A percentile compares a stretch with the other conserved stretches of the same genome.
phyloP scores from a whole-genome alignment of 345 rosid species.

The Jatropha curcas region DNA sequence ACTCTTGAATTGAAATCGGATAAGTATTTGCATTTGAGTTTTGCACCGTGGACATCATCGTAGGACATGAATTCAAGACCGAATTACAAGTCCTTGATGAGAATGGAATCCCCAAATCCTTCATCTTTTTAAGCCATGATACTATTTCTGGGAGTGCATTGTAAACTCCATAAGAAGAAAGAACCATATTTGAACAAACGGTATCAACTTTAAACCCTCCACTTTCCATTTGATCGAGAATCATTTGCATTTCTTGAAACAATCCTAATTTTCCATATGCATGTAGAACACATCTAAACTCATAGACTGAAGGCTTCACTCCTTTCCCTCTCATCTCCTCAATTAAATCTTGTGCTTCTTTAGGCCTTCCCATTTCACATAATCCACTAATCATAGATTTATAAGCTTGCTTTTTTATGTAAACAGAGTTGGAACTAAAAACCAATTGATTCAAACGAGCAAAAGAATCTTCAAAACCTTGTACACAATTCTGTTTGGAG shows the following conservation, averaged over 20 bases:
- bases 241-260: constrained; percentile 63
- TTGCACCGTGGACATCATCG: constrained; percentile 37
- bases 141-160: constrained; percentile 53
- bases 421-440: constrained; percentile 48
- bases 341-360: constrained; percentile 55
- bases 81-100: constrained; percentile 74
- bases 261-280: constrained; percentile 71
- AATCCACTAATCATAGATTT: constrained; percentile 62
- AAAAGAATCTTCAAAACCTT: constrained; percentile 51
- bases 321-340: constrained; percentile 49
- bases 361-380: constrained; percentile 62
- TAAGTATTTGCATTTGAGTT: constrained; percentile 25
- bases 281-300: constrained; percentile 49
- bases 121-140: constrained; percentile 64
- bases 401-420: constrained; percentile 60
- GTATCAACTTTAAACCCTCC: constrained; percentile 58
- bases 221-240: constrained; percentile 43
- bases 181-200: constrained; percentile 72
- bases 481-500: constrained; percentile 37
- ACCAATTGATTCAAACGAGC: constrained; percentile 41
- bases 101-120: constrained; percentile 41
- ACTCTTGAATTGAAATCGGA: constrained; percentile 48
- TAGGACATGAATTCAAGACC: constrained; percentile 69
- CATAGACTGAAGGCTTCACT: constrained; percentile 49
- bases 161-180: constrained; percentile 72